phyloP scores from a whole-genome alignment of 2,329 filamentous ascomycete species.

The Cryphonectria naterciae region DNA sequence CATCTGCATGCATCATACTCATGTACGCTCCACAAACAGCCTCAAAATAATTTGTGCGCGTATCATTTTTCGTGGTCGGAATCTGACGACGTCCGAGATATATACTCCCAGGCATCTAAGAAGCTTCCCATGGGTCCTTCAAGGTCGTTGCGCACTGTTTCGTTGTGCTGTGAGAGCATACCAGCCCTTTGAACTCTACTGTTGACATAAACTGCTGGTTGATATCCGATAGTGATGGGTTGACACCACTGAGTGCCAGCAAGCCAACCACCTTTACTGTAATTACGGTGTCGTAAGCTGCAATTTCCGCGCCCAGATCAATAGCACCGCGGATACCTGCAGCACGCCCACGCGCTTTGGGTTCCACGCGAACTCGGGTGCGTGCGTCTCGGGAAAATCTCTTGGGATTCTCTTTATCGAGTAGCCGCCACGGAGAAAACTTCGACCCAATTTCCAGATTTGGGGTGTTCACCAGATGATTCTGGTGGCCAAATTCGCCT shows the following conservation, averaged over 20 bases:
- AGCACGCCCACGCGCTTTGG: slow-evolving; percentile 24
- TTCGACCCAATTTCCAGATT: neutral
- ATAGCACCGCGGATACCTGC: slow-evolving; percentile 20
- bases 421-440: slow-evolving; percentile 12
- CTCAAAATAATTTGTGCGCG: slow-evolving; percentile 11
- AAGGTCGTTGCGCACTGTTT: neutral
- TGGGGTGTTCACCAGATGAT: neutral
- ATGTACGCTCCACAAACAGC: slow-evolving; percentile 7
- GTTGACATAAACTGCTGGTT: neutral
- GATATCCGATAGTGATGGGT: neutral
- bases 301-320: slow-evolving; percentile 5
- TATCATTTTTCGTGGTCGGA: neutral
- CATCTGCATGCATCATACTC: slow-evolving; percentile 14
- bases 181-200: neutral
- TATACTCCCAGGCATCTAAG: neutral
- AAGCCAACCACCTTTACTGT: neutral
- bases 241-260: neutral
- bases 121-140: neutral
- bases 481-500: neutral
- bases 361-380: slow-evolving; percentile 24
- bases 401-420: neutral
- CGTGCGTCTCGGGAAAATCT: slow-evolving; percentile 16
- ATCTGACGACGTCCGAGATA: neutral
- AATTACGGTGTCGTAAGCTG: neutral
- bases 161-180: neutral